These are phyloP conservation scores for Aureobasidium mangrovei DNA, from an alignment of 2,329 filamentous ascomycete species.

Conservation along the genomic window DNA sequence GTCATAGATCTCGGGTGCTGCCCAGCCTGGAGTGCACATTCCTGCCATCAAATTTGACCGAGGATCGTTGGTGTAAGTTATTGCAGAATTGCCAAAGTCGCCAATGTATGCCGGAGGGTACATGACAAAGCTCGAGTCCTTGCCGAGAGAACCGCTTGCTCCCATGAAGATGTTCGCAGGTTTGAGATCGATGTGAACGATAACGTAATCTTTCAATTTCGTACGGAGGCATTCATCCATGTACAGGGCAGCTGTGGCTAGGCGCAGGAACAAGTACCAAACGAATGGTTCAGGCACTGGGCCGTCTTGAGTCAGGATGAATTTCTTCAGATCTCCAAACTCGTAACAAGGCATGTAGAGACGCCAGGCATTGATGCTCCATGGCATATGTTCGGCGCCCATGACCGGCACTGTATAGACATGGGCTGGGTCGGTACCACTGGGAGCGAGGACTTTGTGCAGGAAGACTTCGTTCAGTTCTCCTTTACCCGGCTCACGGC, in stretches of 20 bases:
- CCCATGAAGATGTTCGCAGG: not conserved
- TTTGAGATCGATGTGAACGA: constrained; percentile 1
- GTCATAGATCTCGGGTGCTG: not conserved
- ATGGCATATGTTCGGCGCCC: not conserved
- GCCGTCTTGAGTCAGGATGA: not conserved
- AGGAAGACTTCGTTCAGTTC: not conserved
- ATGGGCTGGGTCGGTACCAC: not conserved
- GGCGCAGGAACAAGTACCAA: not conserved
- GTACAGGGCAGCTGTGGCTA: not conserved
- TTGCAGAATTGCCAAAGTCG: constrained; percentile 5
- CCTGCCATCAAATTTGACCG: not conserved
- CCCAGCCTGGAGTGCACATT: not conserved
- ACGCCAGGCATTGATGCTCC: not conserved
- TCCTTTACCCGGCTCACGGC: not conserved
- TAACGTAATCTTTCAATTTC: not conserved
- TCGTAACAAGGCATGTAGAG: not conserved
- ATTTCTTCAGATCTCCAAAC: not conserved
- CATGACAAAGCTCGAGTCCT: not conserved
- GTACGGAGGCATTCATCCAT: not conserved
- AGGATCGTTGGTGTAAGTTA: not conserved
- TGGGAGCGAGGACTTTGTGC: not conserved
- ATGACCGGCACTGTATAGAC: not conserved
- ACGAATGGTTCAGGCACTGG: constrained; percentile 4
- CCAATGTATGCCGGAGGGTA: not conserved
- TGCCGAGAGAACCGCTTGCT: not conserved